Conservation (phyloP, 2,329 filamentous ascomycete genomes). For the Xylaria digitata region DNA sequence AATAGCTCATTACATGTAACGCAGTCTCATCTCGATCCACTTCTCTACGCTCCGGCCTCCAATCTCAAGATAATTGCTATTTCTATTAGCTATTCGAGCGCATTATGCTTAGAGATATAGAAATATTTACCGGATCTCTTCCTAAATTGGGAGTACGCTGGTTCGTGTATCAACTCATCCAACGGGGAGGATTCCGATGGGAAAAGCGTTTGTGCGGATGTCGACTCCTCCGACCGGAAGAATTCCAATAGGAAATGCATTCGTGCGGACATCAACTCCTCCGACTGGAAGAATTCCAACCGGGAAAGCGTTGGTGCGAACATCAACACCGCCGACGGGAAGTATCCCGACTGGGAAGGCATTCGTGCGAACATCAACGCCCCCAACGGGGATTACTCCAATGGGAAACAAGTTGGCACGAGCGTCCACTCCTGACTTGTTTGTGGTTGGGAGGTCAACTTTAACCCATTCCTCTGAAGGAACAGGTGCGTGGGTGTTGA, state of each 20-base stretch:
- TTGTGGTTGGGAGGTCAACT: background rate
- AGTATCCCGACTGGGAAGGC: constrained; percentile 9
- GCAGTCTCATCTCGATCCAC: background rate
- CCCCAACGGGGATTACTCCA: constrained; percentile 4
- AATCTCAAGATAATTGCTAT: background rate
- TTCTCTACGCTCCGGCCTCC: background rate
- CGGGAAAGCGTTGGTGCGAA: constrained; percentile 19
- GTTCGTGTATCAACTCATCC: background rate
- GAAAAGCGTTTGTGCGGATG: constrained; percentile 18
- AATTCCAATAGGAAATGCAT: constrained; percentile 15
- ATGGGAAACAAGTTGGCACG: constrained; percentile 11
- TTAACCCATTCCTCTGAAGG: constrained; percentile 26
- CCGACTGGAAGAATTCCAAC: constrained; percentile 2
- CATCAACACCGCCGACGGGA: constrained; percentile 4
- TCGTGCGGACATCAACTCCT: constrained; percentile 14
- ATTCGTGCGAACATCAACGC: constrained; percentile 11
- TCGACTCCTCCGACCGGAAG: constrained; percentile 16
- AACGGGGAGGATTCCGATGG: constrained; percentile 4
- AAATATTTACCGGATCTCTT: background rate
- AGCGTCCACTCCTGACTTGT: constrained; percentile 4
- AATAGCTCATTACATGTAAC: background rate
- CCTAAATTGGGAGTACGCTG: background rate
- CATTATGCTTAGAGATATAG: background rate
- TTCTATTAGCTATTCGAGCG: background rate
- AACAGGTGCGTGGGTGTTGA: constrained; percentile 13